These are phyloP conservation scores for Lablab purpureus DNA, from an alignment of 306 rosid species.

Conservation along the genomic window DNA sequence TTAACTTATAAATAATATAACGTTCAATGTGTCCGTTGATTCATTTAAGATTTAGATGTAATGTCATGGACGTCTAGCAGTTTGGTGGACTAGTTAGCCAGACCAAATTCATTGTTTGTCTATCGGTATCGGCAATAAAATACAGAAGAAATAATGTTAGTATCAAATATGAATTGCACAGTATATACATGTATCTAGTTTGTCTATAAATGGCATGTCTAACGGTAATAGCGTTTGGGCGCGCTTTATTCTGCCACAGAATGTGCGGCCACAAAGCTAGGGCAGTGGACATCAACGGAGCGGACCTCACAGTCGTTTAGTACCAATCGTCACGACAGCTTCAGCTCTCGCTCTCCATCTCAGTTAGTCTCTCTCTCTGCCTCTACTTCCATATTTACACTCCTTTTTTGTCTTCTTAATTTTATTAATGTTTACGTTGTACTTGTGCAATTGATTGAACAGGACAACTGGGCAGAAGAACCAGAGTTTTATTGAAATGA, in stretches of 20 bases:
- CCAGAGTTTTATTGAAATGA: constrained; percentile 88
- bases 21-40: not conserved
- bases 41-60: not conserved
- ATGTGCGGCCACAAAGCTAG: constrained; percentile 56
- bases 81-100: not conserved
- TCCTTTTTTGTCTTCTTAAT: not conserved
- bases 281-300: constrained; percentile 77
- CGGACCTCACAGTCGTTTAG: constrained; percentile 79
- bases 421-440: constrained; percentile 19
- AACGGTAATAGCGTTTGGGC: constrained; percentile 36
- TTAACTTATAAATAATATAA: not conserved
- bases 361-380: constrained; percentile 63
- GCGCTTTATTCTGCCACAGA: constrained; percentile 48
- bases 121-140: not conserved
- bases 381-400: constrained; percentile 24
- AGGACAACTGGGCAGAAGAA: constrained; percentile 81
- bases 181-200: no score
- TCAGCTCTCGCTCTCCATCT: constrained; percentile 73
- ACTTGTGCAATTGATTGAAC: constrained; percentile 43
- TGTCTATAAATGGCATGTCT: not conserved
- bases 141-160: not conserved
- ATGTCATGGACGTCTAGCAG: not conserved
- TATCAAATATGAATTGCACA: not conserved
- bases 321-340: constrained; percentile 69
- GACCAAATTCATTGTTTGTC: not conserved